Evolutionary conservation across 2,329 filamentous ascomycete species (phyloP).

Genomic region (Fusarium setosum): DNA sequence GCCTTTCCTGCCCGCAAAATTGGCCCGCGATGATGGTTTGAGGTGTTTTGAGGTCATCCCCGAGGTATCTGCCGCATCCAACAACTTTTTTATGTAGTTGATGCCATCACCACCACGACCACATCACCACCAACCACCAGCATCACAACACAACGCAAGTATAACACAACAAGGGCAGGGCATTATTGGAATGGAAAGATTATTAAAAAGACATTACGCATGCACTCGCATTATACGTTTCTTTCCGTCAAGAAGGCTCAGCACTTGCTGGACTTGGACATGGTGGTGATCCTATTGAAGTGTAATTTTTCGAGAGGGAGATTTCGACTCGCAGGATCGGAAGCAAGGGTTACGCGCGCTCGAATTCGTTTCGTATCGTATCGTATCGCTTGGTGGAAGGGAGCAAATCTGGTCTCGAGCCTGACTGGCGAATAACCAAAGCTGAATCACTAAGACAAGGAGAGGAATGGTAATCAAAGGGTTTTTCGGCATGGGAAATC

Average conservation of each 20-base stretch:
- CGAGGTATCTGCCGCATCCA: background rate
- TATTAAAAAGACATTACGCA: background rate
- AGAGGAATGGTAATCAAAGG: background rate
- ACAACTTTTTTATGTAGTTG: constrained; percentile 1
- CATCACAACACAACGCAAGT: background rate
- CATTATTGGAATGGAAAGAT: background rate
- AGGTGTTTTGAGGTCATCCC: constrained; percentile 25
- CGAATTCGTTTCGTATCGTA: no score
- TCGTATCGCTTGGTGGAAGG: no score
- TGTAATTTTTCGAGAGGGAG: no score
- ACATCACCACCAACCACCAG: background rate
- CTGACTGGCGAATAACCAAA: no score
- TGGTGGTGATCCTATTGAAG: background rate
- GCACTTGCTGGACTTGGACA: background rate
- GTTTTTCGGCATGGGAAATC: background rate
- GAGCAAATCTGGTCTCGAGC: no score
- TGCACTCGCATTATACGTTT: constrained; percentile 10
- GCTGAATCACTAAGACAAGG: no score
- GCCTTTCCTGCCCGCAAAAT: constrained; percentile 4
- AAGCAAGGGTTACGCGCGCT: no score
- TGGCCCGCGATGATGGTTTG: constrained; percentile 5
- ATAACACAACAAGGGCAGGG: background rate
- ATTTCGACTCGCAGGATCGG: no score
- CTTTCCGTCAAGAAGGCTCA: background rate
- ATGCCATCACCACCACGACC: constrained; percentile 13